These are phyloP conservation scores for Boletus patriciae DNA, from an alignment of 768 basidiomycete species.

Conservation along the genomic window DNA sequence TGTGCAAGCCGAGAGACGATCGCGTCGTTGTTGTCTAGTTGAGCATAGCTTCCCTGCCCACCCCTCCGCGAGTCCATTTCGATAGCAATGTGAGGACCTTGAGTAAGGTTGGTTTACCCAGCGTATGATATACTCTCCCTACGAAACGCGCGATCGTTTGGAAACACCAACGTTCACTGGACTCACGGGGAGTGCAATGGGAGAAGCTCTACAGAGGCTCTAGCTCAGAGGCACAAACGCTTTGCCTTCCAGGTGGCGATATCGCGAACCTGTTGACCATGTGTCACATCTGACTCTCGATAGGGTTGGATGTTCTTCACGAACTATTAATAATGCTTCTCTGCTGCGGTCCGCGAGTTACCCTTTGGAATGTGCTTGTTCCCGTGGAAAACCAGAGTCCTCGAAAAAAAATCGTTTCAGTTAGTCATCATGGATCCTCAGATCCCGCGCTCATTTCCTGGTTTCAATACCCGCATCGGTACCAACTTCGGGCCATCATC, in stretches of 20 bases:
- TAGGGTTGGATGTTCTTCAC: too few species aligned
- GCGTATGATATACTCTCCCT: too few species aligned
- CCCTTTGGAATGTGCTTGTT: too few species aligned
- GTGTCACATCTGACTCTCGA: neutral
- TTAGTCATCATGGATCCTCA: too few species aligned
- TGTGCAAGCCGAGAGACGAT: slow-evolving; percentile 14
- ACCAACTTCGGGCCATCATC: too few species aligned
- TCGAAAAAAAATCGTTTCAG: too few species aligned
- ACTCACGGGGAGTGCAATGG: neutral
- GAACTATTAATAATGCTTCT: neutral
- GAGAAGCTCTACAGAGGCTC: neutral
- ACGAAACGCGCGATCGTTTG: neutral
- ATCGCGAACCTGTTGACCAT: neutral
- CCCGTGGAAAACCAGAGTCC: neutral
- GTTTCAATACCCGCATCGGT: too few species aligned
- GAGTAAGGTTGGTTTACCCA: neutral
- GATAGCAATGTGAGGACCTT: neutral
- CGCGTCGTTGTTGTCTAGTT: slow-evolving; percentile 1
- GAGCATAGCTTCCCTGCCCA: neutral
- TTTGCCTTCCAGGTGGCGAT: too few species aligned
- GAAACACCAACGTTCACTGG: neutral
- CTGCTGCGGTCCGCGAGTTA: neutral
- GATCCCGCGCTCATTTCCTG: too few species aligned
- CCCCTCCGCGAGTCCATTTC: neutral
- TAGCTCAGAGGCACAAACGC: too few species aligned